phyloP scores from a whole-genome alignment of 2,329 filamentous ascomycete species.

The Colletotrichum sp. region DNA sequence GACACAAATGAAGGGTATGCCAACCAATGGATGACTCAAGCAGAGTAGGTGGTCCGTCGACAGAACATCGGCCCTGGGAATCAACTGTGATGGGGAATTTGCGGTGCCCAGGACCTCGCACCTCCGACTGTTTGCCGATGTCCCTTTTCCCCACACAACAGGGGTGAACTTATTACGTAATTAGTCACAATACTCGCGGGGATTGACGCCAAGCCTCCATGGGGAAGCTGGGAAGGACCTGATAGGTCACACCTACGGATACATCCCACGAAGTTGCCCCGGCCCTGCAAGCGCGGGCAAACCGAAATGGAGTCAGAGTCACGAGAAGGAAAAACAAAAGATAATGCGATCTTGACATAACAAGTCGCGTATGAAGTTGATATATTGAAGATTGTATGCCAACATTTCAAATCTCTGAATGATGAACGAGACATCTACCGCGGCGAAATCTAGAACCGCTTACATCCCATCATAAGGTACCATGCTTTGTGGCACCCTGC shows the following conservation, averaged over 20 bases:
- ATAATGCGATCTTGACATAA: neutral
- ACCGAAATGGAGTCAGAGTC: neutral
- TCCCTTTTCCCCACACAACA: neutral
- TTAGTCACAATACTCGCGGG: neutral
- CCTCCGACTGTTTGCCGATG: neutral
- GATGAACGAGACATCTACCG: neutral
- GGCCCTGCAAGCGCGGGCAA: neutral
- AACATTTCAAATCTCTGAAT: neutral
- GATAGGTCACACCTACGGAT: neutral
- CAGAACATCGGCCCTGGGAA: neutral
- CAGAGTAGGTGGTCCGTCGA: neutral
- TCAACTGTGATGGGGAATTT: neutral
- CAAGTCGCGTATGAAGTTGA: neutral
- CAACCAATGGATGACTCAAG: neutral
- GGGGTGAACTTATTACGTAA: neutral
- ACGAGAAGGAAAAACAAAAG: neutral
- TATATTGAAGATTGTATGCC: neutral
- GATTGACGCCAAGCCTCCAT: neutral
- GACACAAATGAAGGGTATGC: neutral
- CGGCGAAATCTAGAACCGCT: neutral
- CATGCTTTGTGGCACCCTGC: neutral
- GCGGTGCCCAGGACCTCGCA: neutral
- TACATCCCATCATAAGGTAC: neutral
- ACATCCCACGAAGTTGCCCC: neutral
- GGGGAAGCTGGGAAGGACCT: neutral